Base-by-base conservation (phyloP, 805 yeast species). In the Lachancea thermotolerans region DNA sequence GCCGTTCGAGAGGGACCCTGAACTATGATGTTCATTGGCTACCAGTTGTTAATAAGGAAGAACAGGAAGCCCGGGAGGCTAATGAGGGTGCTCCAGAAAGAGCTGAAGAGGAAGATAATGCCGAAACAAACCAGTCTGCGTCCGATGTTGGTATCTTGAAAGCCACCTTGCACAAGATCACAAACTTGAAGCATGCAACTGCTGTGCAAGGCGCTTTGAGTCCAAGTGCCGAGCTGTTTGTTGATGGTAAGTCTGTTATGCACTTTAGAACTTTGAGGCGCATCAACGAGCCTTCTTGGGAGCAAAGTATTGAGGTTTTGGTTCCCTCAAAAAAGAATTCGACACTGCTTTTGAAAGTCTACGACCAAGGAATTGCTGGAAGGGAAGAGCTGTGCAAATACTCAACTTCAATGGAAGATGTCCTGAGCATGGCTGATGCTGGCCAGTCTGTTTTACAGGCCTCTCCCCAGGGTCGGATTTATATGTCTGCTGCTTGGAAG, bases 91-190 rank as follows among this genome's bases (percentile, higher is more conserved):
- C 50, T 4, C 53, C 46, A 12, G 55, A 48, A 12, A 40, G 21
- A 5, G 25, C 10, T 10, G 29, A 40, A 15, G 14, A 18, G 12
- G 65, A 59, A 15, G 66, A 61, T 25, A 54, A 58, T 15, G 60
- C 56, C 31, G 65, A 61, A 15, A 57, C 52, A 18, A 60, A 55
- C 3, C 45, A 51, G 21, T 76, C 77, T 10, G 82, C 79, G 43
- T 64, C 81, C n/a, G 88, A 83, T 54, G 78, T 79, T 42, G 95
- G 93, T 70, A 79, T 85, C 47, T 67, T 83, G 64, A 84, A 82
- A 55, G 55, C 85, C 34, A 71, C 72, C 10, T 63, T 85, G 41
- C 80, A 81, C 49, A 75, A 76, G 48, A 87, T 85, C 17, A 71
- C 69, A 41, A 71, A 75, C 39, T 69, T 85, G 58, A 84, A 81